Percentiles rank a stretch among this genome's conserved stretches.
Evolutionary conservation across 1,284 basidiomycete species (phyloP).

Genomic region (Malassezia dermatis): DNA sequence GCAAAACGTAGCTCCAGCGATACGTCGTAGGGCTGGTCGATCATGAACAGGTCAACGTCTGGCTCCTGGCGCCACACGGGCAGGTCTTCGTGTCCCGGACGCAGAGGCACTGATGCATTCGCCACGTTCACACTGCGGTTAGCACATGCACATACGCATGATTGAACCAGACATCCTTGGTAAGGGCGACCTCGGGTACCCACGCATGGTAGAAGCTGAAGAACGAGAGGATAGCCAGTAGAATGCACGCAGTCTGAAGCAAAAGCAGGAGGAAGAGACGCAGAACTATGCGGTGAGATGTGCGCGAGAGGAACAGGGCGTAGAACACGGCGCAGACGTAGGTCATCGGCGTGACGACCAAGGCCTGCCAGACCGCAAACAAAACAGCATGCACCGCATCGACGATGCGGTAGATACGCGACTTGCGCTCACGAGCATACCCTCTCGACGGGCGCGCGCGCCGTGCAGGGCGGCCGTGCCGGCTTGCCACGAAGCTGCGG

Average conservation of each 20-base stretch:
- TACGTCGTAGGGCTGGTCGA: slow-evolving; percentile 43
- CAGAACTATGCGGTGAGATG: slow-evolving; percentile 38
- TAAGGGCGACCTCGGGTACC: slow-evolving; percentile 35
- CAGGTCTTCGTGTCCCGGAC: slow-evolving; percentile 4
- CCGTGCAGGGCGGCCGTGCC: not conserved
- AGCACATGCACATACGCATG: slow-evolving; percentile 13
- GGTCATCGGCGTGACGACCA: not conserved
- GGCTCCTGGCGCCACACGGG: slow-evolving; percentile 19
- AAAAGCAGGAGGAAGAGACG: slow-evolving; percentile 33
- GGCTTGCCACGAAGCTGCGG: not conserved
- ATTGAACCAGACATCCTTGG: slow-evolving; percentile 38
- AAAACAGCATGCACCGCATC: not conserved
- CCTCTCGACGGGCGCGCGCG: not conserved
- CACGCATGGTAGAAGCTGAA: slow-evolving; percentile 44
- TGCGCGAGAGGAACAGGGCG: slow-evolving; percentile 30
- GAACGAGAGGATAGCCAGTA: slow-evolving; percentile 35
- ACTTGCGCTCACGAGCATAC: not conserved
- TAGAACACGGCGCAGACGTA: not conserved
- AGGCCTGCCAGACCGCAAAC: not conserved
- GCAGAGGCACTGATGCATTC: slow-evolving; percentile 23
- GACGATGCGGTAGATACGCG: not conserved
- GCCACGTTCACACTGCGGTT: slow-evolving; percentile 15
- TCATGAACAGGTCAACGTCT: slow-evolving; percentile 24
- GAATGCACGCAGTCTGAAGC: slow-evolving; percentile 32
- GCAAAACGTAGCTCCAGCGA: slow-evolving; percentile 38